phyloP scores from a whole-genome alignment of 371 early-diverging fungal genomes.

The Circinella umbellata region DNA sequence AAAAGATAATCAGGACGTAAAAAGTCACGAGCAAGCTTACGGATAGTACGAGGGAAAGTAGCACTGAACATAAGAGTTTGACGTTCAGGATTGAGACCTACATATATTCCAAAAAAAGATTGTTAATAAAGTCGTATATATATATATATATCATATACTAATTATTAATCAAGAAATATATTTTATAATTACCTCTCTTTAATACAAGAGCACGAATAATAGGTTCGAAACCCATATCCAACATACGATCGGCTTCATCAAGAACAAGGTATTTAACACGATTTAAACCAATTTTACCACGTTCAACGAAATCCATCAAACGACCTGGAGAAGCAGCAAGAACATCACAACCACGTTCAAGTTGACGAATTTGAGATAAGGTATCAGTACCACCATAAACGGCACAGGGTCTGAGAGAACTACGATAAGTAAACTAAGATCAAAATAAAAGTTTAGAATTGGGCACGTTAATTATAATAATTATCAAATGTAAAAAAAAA shows the following conservation, averaged over 20 bases:
- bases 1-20: conserved; percentile 68
- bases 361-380: conserved; percentile 82
- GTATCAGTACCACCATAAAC: conserved; percentile 94
- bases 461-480: no score
- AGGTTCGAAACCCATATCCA: conserved; percentile 99
- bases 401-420: conserved; percentile 50
- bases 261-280: conserved; percentile 90
- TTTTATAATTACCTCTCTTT: conserved; percentile 64
- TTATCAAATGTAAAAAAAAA: no score
- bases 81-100: conserved; percentile 71
- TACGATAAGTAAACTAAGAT: conserved; percentile 29
- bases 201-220: conserved; percentile 92
- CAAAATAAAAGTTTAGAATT: background rate
- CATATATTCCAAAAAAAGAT: background rate
- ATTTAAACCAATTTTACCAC: conserved; percentile 75
- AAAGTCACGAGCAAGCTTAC: conserved; percentile 89
- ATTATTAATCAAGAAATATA: background rate
- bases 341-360: conserved; percentile 90
- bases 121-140: background rate
- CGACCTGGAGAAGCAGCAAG: conserved; percentile 98
- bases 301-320: conserved; percentile 92
- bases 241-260: conserved; percentile 98
- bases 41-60: conserved; percentile 96
- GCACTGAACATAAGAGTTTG: conserved; percentile 99
- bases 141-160: background rate